Base-by-base conservation (phyloP, 257 asterid genomes). In the Lantana camara region DNA sequence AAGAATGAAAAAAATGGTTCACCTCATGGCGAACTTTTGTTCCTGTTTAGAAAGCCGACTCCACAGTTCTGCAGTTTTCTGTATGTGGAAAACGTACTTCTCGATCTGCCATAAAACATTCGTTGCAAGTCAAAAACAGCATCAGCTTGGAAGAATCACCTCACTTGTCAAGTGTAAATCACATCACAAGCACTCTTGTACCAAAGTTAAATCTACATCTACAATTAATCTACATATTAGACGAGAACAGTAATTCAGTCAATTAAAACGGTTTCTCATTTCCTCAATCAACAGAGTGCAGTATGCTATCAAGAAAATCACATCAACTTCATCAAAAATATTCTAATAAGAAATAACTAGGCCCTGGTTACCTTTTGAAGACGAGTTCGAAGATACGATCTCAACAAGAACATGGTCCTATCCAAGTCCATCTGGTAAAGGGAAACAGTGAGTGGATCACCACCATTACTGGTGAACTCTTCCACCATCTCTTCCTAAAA, bases 391-490 rank as follows among this genome's bases (percentile, higher is more conserved):
- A 93, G 73, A 79, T 93, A 90, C 30, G 96, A 93, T 75, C 97
- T 81, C 74, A 93, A 78, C 24, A 90, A 80, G 68, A 80, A 90
- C 79, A 82, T 70, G 41, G 90, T 90, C 62, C 96, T 81, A 57
- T 93, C 96, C 81, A 90, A 69, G 79, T 93, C 99, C 96, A 90
- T 85, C 80, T 88, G 92, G 80, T 90, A 85, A 60, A 93, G 99
- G 30, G 97, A 93, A 29, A 84, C 80, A 0, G 89, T 87, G 47
- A 93, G 85, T 1, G 95, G 97, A 67, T 93, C 99, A 37, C 72
- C 80, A 16, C 85, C 96, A 63, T 48, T 83, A 20, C 66, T 74
- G 57, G 68, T 77, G 62, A 67, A 81, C 38, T 85, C 88, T 4
- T 76, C 96, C 57, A 84, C 83, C 64, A 75, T 81, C 60, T 84